A percentile compares a stretch with the other conserved stretches of the same genome.
Conservation (phyloP, 352 stramenopile genomes). For the Thalassiosira hispida region DNA sequence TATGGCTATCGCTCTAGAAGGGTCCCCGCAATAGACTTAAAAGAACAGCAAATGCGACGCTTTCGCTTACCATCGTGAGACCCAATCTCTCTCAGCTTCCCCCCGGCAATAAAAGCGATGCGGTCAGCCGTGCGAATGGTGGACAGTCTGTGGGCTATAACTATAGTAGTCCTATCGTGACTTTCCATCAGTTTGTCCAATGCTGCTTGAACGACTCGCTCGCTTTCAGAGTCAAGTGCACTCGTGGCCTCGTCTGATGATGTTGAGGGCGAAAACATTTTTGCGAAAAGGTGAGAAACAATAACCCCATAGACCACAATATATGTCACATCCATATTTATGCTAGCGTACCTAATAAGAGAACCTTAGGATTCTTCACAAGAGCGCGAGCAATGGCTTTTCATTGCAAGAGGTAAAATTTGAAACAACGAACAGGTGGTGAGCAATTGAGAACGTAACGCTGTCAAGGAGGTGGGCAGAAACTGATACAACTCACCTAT, state of each 20-base stretch:
- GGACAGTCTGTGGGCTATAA: slow-evolving; percentile 89
- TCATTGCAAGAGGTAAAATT: slow-evolving; percentile 81
- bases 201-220: slow-evolving; percentile 82
- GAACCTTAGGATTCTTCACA: slow-evolving; percentile 70
- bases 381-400: slow-evolving; percentile 91
- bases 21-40: too few species aligned
- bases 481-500: slow-evolving; percentile 12
- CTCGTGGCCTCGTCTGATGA: slow-evolving; percentile 24
- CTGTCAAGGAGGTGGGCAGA: background rate
- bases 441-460: background rate
- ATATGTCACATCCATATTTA: too few species aligned
- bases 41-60: slow-evolving; percentile 40
- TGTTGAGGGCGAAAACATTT: background rate
- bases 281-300: background rate
- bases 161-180: slow-evolving; percentile 58
- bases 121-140: slow-evolving; percentile 89
- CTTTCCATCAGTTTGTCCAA: slow-evolving; percentile 80
- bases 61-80: slow-evolving; percentile 74
- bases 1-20: too few species aligned
- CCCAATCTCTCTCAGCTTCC: slow-evolving; percentile 85
- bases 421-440: slow-evolving; percentile 1
- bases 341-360: slow-evolving; percentile 61
- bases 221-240: slow-evolving; percentile 78
- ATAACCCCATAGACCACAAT: too few species aligned
- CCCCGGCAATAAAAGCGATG: slow-evolving; percentile 87